phyloP scores from a whole-genome alignment of 2,329 filamentous ascomycete species.

The Lasiodiplodia gonubiensis region DNA sequence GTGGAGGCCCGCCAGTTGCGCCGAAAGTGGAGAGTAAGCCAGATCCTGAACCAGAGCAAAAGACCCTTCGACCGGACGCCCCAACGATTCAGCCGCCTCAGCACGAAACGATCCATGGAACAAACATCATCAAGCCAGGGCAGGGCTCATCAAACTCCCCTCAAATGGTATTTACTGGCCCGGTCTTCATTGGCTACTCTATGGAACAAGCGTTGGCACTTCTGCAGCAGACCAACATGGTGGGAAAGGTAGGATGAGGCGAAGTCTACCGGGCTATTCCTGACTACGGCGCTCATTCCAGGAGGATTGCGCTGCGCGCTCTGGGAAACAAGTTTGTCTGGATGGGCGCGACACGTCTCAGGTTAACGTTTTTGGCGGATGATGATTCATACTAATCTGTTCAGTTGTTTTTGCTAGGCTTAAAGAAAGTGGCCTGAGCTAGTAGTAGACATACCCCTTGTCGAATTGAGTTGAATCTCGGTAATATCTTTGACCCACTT shows the following conservation, averaged over 20 bases:
- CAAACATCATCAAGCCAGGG: conserved; percentile 15
- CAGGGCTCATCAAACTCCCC: conserved; percentile 47
- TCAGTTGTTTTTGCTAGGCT: not conserved
- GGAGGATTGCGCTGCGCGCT: not conserved
- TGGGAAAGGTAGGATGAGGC: not conserved
- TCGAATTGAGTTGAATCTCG: not conserved
- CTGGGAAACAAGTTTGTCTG: not conserved
- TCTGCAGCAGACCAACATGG: conserved; percentile 35
- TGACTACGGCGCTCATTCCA: too few species aligned
- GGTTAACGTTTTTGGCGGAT: not conserved
- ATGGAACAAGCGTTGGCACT: conserved; percentile 44
- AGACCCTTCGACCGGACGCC: conserved; percentile 20
- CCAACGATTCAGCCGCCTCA: conserved; percentile 11
- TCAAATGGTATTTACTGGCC: conserved; percentile 87
- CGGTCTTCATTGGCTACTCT: conserved; percentile 87
- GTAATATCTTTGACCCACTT: not conserved
- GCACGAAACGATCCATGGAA: not conserved
- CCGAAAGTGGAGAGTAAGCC: conserved; percentile 6
- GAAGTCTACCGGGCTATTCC: too few species aligned
- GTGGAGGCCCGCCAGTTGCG: conserved; percentile 23
- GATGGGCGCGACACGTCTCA: not conserved
- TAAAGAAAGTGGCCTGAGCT: not conserved
- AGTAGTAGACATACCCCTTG: conserved; percentile 2
- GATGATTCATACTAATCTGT: not conserved
- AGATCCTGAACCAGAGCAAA: conserved; percentile 22